Percentiles rank a stretch among this genome's conserved stretches.
Evolutionary conservation across 192 early-diverging fungal species (phyloP).

Genomic region (Paraglomus brasilianum): DNA sequence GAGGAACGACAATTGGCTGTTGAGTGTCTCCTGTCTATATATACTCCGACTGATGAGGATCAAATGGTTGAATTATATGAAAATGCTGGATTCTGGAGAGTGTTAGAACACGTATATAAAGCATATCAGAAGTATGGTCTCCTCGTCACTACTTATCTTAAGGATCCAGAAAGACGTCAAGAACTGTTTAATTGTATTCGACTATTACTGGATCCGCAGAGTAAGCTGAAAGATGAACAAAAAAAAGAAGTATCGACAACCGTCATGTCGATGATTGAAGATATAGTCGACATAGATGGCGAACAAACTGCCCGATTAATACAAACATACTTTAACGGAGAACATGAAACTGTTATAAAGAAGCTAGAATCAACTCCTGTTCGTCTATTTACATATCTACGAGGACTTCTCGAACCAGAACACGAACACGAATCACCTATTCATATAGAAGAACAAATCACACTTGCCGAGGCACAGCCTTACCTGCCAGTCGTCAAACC

Average conservation of each 20-base stretch:
- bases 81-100: conserved; percentile 56
- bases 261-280: conserved; percentile 49
- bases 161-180: conserved; percentile 48
- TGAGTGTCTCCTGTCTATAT: conserved; percentile 51
- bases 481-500: conserved; percentile 33
- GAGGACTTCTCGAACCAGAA: conserved; percentile 52
- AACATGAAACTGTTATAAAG: conserved; percentile 50
- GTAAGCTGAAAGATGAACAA: conserved; percentile 45
- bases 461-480: conserved; percentile 7
- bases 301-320: conserved; percentile 55
- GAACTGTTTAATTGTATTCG: conserved; percentile 55
- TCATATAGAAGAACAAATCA: conserved; percentile 28
- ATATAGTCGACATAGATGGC: conserved; percentile 62
- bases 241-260: conserved; percentile 47
- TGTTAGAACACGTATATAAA: conserved; percentile 55
- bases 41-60: conserved; percentile 53
- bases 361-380: conserved; percentile 43
- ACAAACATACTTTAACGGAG: conserved; percentile 48
- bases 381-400: conserved; percentile 54
- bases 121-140: conserved; percentile 55
- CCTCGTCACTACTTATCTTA: conserved; percentile 53
- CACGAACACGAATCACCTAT: conserved; percentile 1
- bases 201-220: conserved; percentile 41
- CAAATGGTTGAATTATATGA: conserved; percentile 52
- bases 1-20: conserved; percentile 55